Conservation (phyloP, 2,329 filamentous ascomycete species). For the Lecanicillium sp. region DNA sequence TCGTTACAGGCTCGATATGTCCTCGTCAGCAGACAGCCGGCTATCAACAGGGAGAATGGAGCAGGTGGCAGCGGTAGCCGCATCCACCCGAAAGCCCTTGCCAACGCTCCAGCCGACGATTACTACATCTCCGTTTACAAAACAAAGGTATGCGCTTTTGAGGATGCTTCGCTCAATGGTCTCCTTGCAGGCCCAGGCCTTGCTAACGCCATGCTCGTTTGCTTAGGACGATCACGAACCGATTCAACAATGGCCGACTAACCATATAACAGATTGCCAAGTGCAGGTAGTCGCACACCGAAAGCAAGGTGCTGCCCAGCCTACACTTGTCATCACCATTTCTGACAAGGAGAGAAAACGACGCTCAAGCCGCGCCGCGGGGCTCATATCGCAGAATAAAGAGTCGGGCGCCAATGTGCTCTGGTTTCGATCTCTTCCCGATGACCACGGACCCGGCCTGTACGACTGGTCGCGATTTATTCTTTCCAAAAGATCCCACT, state of each 20-base stretch:
- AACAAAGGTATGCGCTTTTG: slow-evolving; percentile 36
- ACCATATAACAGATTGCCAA: slow-evolving; percentile 46
- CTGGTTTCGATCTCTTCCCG: slow-evolving; percentile 46
- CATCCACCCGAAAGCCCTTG: slow-evolving; percentile 26
- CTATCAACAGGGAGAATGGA: slow-evolving; percentile 21
- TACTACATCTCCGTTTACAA: slow-evolving; percentile 48
- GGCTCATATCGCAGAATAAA: slow-evolving; percentile 42
- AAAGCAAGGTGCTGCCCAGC: slow-evolving; percentile 51
- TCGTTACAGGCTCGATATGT: slow-evolving; percentile 47
- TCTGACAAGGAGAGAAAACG: slow-evolving; percentile 55
- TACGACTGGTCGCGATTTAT: slow-evolving; percentile 53
- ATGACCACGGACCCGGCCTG: slow-evolving; percentile 43
- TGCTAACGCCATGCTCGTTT: slow-evolving; percentile 8
- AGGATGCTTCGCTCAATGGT: background rate
- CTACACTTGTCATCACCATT: slow-evolving; percentile 51
- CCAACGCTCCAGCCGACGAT: slow-evolving; percentile 29
- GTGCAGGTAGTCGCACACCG: slow-evolving; percentile 52
- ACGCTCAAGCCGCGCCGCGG: slow-evolving; percentile 54
- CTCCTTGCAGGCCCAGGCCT: background rate
- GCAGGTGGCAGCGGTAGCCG: slow-evolving; percentile 25
- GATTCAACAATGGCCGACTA: slow-evolving; percentile 43
- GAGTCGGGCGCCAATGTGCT: slow-evolving; percentile 40
- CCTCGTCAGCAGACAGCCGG: slow-evolving; percentile 36
- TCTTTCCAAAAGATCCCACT: slow-evolving; percentile 32
- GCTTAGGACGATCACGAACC: slow-evolving; percentile 44